Percentiles rank a stretch among this genome's conserved stretches.
phyloP scores from a whole-genome alignment of 129 eudicot species.

The Daucus carota region DH1_v3.0 NC_030384.2:47131001-47131500 shows the following conservation, averaged over 20 bases:
- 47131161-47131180: not conserved
- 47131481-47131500: too few relatives aligned
- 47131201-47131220: not conserved
- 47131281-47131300: conserved; percentile 32
- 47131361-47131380: conserved; percentile 40
- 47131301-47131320: conserved; percentile 62
- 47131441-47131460: not conserved
- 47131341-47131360: conserved; percentile 86
- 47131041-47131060: not conserved
- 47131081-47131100: not conserved
- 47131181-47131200: not conserved
- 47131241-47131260: not conserved
- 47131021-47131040: not conserved
- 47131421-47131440: not conserved
- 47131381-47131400: conserved; percentile 53
- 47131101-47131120: not conserved
- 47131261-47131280: not conserved
- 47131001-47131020: not conserved
- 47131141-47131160: too few relatives aligned
- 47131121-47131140: not conserved
- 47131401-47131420: conserved; percentile 17
- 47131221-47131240: not conserved
- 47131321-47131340: conserved; percentile 80
- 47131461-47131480: not conserved
- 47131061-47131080: not conserved